Base-by-base conservation (phyloP, 225 moss, liverwort and hornwort species). In the Antitrichia curtipendula region DNA sequence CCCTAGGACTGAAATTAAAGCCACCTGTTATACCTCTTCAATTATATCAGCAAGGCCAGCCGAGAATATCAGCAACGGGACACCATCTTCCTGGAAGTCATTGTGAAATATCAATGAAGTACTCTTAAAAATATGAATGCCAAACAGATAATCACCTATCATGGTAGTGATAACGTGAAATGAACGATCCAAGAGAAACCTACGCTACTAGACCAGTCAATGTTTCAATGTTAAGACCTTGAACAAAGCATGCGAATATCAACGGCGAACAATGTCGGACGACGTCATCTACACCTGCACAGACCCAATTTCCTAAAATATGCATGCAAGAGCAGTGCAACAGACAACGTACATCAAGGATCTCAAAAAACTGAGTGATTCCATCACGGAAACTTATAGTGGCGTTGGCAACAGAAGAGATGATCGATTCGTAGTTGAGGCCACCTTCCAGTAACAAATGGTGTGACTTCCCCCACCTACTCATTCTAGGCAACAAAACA, bases 401-500 rank as follows among this genome's bases (percentile, higher is more conserved):
- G 70, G 95, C 96, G 32, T 92, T 89, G 62, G 93, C 91, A 22
- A 96, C 96, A 56, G 94, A 95, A 49, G 84, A 88, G 61, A 91
- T 85, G 8, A 96, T 96, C 72, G 94, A 92, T 47, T 91, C 83
- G 34, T 92, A 91, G 78, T 94, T 96, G 53, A 96, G 93, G 76
- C 96, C 96, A 79, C 96, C 96, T 91, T 96, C 96, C 77, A 96
- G 77, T 84, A 96, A 92, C 59, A 96, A 92, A 88, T 88, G 87
- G 82, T 96, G 96, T 81, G 95, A 95, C 86, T 96, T 96, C 89
- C 90, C 93, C 95, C 96, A 96, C 96, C 95, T 96, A 94, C 89
- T 91, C 91, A 82, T 90, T 93, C 91, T 91, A 92, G 91, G 89
- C 91, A 87, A 78, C 62, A 93, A 86, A 70, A 64, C 75, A 88